phyloP scores from a whole-genome alignment of 208 protist species.

The Leishmania tropica region DNA sequence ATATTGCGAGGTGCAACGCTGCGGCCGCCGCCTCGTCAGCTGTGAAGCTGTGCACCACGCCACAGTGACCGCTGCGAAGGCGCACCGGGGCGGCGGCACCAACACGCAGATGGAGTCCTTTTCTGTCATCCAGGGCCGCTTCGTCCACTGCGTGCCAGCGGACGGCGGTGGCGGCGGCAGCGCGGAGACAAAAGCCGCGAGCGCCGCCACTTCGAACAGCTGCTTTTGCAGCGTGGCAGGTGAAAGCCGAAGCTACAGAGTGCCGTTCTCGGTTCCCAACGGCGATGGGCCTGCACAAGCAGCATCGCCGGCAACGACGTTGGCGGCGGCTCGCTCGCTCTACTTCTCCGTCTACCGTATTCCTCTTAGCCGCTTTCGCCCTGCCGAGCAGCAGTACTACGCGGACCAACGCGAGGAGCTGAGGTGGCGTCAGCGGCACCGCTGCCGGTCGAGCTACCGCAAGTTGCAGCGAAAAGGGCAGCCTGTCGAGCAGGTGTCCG shows the following conservation, averaged over 20 bases:
- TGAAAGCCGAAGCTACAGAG: background rate
- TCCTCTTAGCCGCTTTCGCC: constrained; percentile 47
- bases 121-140: constrained; percentile 51
- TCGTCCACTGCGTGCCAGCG: constrained; percentile 52
- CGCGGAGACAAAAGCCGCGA: background rate
- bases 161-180: constrained; percentile 9
- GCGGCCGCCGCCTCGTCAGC: background rate
- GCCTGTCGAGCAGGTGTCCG: background rate
- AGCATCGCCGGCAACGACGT: background rate
- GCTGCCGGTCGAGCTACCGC: constrained; percentile 13
- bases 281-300: background rate
- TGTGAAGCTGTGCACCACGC: background rate
- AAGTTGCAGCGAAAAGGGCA: background rate
- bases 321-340: constrained; percentile 29
- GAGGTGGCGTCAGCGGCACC: constrained; percentile 44
- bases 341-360: constrained; percentile 71
- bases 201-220: background rate
- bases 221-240: background rate
- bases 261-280: background rate
- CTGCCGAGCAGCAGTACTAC: constrained; percentile 73
- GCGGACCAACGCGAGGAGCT: constrained; percentile 53
- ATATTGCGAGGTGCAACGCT: constrained; percentile 34
- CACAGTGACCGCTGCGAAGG: background rate
- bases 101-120: constrained; percentile 31
- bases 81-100: background rate